A percentile compares a stretch with the other conserved stretches of the same genome.
Conservation (phyloP, 331 rosid genomes). For the Pyracantha coccinea region DNA sequence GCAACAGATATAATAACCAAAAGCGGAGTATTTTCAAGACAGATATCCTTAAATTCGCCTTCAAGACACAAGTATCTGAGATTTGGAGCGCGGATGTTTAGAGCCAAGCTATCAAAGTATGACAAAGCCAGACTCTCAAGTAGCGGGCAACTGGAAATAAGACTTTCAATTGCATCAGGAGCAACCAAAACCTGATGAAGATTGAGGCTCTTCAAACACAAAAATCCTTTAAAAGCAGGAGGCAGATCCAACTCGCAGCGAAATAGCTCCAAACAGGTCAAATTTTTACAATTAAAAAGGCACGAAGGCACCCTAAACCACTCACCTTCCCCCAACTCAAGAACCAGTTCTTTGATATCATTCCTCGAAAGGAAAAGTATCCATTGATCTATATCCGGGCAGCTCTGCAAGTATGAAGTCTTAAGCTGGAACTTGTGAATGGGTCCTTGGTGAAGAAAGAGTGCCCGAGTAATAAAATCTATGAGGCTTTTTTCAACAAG, state of each 20-base stretch:
- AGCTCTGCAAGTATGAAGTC: constrained; percentile 43
- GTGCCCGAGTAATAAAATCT: constrained; percentile 51
- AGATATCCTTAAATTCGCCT: constrained; percentile 84
- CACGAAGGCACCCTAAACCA: constrained; percentile 73
- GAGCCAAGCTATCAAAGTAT: constrained; percentile 56
- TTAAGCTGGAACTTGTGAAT: constrained; percentile 76
- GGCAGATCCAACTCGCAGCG: constrained; percentile 88
- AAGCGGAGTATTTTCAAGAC: constrained; percentile 63
- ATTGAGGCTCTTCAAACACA: constrained; percentile 52
- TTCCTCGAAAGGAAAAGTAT: constrained; percentile 81
- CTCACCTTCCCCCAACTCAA: constrained; percentile 67
- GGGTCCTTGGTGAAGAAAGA: constrained; percentile 88
- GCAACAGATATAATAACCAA: constrained; percentile 53
- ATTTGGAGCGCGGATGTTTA: constrained; percentile 62
- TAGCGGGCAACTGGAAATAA: constrained; percentile 64
- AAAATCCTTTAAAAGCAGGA: constrained; percentile 49
- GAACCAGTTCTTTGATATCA: constrained; percentile 55
- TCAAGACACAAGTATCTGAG: constrained; percentile 71
- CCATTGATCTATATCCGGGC: constrained; percentile 84
- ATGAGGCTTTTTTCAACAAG: constrained; percentile 27
- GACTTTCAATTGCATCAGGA: constrained; percentile 65
- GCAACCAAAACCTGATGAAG: constrained; percentile 67
- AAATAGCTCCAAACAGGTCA: constrained; percentile 58
- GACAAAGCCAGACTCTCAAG: constrained; percentile 69
- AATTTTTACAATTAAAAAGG: constrained; percentile 59